phyloP scores from a whole-genome alignment of 2,329 filamentous ascomycete species.

The Elsinoe australis region DNA sequence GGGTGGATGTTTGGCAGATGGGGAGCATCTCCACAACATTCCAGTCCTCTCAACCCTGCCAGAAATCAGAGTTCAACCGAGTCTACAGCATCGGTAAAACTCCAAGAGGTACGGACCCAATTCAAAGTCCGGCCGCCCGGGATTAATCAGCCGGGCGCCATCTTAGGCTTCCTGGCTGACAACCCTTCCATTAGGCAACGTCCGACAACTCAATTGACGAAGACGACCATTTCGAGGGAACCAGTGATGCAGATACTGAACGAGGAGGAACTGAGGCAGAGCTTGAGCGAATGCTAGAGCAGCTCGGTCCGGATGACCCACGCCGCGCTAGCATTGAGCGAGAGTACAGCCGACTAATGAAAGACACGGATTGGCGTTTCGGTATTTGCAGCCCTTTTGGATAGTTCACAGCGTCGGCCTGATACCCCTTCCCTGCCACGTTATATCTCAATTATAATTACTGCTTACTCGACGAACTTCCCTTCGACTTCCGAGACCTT shows the following conservation, averaged over 20 bases:
- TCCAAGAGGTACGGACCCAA: slow-evolving; percentile 20
- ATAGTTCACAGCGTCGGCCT: slow-evolving; percentile 11
- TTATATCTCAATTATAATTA: slow-evolving; percentile 9
- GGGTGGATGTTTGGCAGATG: slow-evolving; percentile 59
- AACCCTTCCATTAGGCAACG: slow-evolving; percentile 5
- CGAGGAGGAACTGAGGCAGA: slow-evolving; percentile 53
- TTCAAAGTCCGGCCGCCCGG: slow-evolving; percentile 52
- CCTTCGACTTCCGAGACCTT: background rate
- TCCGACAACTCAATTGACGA: slow-evolving; percentile 12
- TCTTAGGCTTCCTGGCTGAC: slow-evolving; percentile 61
- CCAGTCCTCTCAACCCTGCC: slow-evolving; percentile 23
- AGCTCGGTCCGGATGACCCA: slow-evolving; percentile 10
- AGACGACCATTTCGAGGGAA: slow-evolving; percentile 46
- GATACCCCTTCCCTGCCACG: slow-evolving; percentile 16
- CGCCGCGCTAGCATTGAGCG: slow-evolving; percentile 7
- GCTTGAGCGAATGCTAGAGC: slow-evolving; percentile 39
- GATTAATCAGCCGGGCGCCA: slow-evolving; percentile 69
- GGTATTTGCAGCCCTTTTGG: slow-evolving; percentile 18
- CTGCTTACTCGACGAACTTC: no score
- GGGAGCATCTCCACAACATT: slow-evolving; percentile 40
- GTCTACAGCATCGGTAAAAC: slow-evolving; percentile 17
- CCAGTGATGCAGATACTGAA: slow-evolving; percentile 54
- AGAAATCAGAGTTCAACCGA: slow-evolving; percentile 25
- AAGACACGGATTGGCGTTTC: slow-evolving; percentile 17
- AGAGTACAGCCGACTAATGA: slow-evolving; percentile 5